Percentiles rank a stretch among this genome's conserved stretches.
phyloP scores from a whole-genome alignment of 352 stramenopile species.

The Phytophthora litchii region DNA sequence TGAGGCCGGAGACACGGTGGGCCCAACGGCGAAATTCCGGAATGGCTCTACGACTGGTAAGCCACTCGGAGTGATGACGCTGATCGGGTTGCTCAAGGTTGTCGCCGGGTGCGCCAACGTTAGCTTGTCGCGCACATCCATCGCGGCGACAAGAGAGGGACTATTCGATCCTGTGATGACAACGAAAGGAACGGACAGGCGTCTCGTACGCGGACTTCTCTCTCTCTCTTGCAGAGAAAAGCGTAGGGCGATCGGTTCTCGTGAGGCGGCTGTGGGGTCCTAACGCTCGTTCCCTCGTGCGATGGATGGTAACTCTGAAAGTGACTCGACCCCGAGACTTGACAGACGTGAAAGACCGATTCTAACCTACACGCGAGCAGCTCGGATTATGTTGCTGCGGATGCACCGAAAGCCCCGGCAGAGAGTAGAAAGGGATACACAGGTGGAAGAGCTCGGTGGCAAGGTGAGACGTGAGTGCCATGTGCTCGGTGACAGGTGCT shows the following conservation, averaged over 20 bases:
- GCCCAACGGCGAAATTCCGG: constrained; percentile 24
- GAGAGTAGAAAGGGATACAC: constrained; percentile 15
- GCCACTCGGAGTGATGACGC: constrained; percentile 22
- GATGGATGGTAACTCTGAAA: constrained; percentile 6
- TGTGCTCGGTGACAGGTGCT: constrained; percentile 29
- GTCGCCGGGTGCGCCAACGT: constrained; percentile 26
- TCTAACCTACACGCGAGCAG: constrained; percentile 6
- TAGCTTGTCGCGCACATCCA: constrained; percentile 39
- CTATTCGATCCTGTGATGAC: constrained; percentile 32
- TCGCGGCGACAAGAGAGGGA: constrained; percentile 30
- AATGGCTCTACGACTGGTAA: constrained; percentile 18
- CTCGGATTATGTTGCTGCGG: constrained; percentile 26
- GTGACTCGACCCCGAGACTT: constrained; percentile 14
- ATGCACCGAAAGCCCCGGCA: constrained; percentile 34
- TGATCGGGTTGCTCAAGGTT: constrained; percentile 23
- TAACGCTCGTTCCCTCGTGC: constrained; percentile 15
- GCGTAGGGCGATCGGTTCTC: constrained; percentile 23
- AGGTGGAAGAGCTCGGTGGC: constrained; percentile 7
- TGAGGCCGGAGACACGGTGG: constrained; percentile 27
- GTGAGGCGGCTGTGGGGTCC: constrained; percentile 11
- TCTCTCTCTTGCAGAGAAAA: constrained; percentile 31
- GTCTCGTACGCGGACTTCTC: constrained; percentile 4
- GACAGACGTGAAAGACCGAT: constrained; percentile 12
- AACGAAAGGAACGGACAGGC: constrained; percentile 24
- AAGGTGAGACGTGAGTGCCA: constrained; percentile 24